Percentiles rank a stretch among this genome's conserved stretches.
phyloP scores from a whole-genome alignment of 768 basidiomycete species.

The Termitomyces sp. region DNA sequence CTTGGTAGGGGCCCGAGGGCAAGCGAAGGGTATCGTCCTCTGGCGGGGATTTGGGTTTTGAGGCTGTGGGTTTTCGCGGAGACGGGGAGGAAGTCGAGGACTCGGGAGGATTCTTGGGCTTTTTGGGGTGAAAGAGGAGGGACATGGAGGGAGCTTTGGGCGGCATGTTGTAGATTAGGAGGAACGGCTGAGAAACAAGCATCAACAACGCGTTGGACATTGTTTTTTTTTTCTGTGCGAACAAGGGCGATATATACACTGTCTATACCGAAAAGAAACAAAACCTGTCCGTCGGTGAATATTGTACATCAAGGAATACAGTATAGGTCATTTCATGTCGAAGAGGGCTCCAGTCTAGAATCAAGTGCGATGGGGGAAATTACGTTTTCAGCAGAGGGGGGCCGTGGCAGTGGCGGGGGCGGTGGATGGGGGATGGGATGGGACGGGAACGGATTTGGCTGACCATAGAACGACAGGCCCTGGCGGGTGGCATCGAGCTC shows the following conservation, averaged over 20 bases:
- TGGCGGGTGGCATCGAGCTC: slow-evolving; percentile 66
- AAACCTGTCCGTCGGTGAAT: slow-evolving; percentile 5
- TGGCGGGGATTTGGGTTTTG: slow-evolving; percentile 38
- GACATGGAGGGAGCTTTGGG: slow-evolving; percentile 36
- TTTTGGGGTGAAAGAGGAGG: slow-evolving; percentile 66
- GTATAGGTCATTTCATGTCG: slow-evolving; percentile 19
- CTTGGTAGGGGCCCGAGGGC: slow-evolving; percentile 65
- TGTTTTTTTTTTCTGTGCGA: background rate
- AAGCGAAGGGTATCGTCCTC: slow-evolving; percentile 49
- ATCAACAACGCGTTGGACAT: slow-evolving; percentile 8
- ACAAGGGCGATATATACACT: background rate
- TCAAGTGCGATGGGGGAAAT: slow-evolving; percentile 40
- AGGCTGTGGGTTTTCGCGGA: slow-evolving; percentile 35
- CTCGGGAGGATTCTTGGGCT: slow-evolving; percentile 29
- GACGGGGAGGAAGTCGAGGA: slow-evolving; percentile 21
- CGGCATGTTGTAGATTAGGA: slow-evolving; percentile 30
- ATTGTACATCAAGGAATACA: slow-evolving; percentile 10
- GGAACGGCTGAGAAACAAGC: no score
- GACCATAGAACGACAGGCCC: slow-evolving; percentile 54
- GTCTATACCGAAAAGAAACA: slow-evolving; percentile 2
- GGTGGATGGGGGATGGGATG: slow-evolving; percentile 39
- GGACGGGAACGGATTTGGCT: slow-evolving; percentile 35
- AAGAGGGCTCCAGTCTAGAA: slow-evolving; percentile 38
- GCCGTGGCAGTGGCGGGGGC: slow-evolving; percentile 35
- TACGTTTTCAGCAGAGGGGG: slow-evolving; percentile 58